Base-by-base conservation (phyloP, 2,329 filamentous ascomycete species). In the Fusarium oxysporum region DNA sequence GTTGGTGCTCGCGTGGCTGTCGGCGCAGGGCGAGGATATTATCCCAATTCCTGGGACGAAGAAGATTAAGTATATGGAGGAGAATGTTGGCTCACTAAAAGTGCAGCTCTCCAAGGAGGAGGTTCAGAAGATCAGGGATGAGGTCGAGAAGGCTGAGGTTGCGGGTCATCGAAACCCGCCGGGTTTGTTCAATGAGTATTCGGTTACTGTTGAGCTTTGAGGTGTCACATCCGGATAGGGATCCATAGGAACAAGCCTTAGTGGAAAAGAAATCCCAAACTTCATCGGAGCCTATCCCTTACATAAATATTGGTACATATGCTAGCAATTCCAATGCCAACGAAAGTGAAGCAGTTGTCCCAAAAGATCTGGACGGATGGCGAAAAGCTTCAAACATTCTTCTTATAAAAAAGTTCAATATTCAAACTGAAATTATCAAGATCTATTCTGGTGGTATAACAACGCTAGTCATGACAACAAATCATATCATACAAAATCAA, bases 361-460 rank as follows among this genome's bases (percentile, higher is more conserved):
- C 3, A 12, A 23, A 8, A 23, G 11, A 3, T 17, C 28, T 1
- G 2, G 16, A 17, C 14, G 13, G 45, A 33, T 19, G 6, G n/a
- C 8, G 21, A 23, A 19, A 32, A 2, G 9, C 4, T 30, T 6
- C 11, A 11, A 16, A n/a, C 1, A 48, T 50, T 7, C 3, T 32
- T 50, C 1, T 9, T 23, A 7, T 13, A 33, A 7, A 11, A 17
- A 17, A 9, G 32, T 16, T 2, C 1, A 67, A 56, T 9, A 23
- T 25, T 12, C 8, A 44, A 40, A 53, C 6, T 30, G 23, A 2
- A 19, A 54, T 11, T 54, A 33, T 21, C 45, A 59, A 65, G 11
- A 25, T 45, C 65, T 54, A 70, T 65, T 12, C 17, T 33, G 6
- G 35, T 65, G 45, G 65, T 70, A 70, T 55, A 70, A 70, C 33